phyloP scores from a whole-genome alignment of 768 basidiomycete genomes.

The Cystofilobasidium capitatum region DNA sequence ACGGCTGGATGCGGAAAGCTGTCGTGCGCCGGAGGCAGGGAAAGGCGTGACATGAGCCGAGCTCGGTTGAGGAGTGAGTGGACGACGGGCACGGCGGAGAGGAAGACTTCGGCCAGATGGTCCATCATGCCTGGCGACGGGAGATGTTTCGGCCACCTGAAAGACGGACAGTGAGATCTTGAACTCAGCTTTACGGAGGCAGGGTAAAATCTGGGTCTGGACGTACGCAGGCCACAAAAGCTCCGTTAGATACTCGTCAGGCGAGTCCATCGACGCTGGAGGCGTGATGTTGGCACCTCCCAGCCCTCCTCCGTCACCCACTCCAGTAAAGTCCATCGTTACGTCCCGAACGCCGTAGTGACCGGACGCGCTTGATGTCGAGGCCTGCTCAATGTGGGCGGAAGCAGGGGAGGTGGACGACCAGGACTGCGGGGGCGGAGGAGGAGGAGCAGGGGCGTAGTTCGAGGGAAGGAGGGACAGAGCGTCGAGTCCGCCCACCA shows the following conservation, averaged over 20 bases:
- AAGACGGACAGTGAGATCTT: neutral
- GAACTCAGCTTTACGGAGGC: neutral
- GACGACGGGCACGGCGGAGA: neutral
- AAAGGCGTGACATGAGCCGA: conserved; percentile 9
- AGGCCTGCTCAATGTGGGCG: neutral
- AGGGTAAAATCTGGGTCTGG: neutral
- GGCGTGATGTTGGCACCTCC: neutral
- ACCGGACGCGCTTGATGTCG: neutral
- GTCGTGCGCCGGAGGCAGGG: conserved; percentile 20
- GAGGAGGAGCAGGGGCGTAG: neutral
- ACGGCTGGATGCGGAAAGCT: conserved; percentile 22
- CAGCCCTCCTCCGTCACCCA: neutral
- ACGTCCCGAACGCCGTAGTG: too few species aligned
- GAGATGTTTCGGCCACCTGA: conserved; percentile 18
- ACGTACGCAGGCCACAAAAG: conserved; percentile 17
- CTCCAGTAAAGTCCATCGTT: too few species aligned
- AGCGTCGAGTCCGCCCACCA: neutral
- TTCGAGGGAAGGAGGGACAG: neutral
- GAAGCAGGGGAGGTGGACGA: neutral
- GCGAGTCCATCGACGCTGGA: neutral
- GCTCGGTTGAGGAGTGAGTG: neutral
- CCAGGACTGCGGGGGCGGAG: neutral
- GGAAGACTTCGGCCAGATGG: conserved; percentile 5
- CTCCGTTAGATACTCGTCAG: neutral
- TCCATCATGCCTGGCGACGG: conserved; percentile 11